Evolutionary conservation across 306 rosid species (phyloP), one percentile per base, ranked within the genome.

Genomic region (Glycyrrhiza uralensis): DNA sequence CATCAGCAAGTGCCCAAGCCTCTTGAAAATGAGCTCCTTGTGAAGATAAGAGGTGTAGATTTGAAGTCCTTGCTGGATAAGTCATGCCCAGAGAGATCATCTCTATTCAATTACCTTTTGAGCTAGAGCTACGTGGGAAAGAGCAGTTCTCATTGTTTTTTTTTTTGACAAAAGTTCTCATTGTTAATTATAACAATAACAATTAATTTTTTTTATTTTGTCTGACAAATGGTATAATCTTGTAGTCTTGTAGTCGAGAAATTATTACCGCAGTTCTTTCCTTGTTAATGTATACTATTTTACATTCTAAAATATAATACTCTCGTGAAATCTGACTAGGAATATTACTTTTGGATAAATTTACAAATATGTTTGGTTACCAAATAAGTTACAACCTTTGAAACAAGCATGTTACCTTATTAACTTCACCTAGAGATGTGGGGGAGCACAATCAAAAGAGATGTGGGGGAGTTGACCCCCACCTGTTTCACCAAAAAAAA

Each of bases 1-100:
- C 70, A 17, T 80, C 89, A 90, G 98, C 90, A 83, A 84, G 67
- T 71, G 28, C 86, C 92, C 36, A 50, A 85, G 72, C 71, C 84
- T 29, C 59, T 61, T 63, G 75, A 65, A 67, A 28, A 36, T 35
- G 64, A 82, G 73, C 68, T 85, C 67, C 68, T 42, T 1, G 83
- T 74, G 79, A 90, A 82, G 82, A 78, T 90, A 42, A 83, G 76
- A 64, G 69, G 30, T 59, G 56, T 62, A n/a, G 79, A 90, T 75
- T 62, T 90, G 83, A 80, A 81, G 77, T 57, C 68, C 72, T 24
- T 88, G 84, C 63, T 93, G 74, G 70, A 54, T 32, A 80, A 80
- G 72, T 85, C 80, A 45, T 84, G 84, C 81, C 87, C 90, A 6
- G 92, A 85, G 71, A 88, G 83, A 77, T 79, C 89, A 23, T 46